Evolutionary conservation across 1,139 yeast species (phyloP).

Genomic region (Saccharomycopsis crataegensis): DNA sequence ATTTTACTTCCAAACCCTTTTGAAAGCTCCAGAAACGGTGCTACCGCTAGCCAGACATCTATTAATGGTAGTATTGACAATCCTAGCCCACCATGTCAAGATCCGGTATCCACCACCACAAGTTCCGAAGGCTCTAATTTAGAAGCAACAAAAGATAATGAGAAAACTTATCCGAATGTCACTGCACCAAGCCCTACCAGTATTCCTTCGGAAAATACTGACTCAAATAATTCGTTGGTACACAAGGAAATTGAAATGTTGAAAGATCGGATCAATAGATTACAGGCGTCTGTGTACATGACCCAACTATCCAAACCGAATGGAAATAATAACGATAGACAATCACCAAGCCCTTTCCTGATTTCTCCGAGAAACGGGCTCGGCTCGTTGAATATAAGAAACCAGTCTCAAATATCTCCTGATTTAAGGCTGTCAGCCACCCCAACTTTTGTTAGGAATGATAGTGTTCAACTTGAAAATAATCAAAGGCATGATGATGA

Average conservation of each 20-base stretch:
- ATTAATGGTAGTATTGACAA: neutral
- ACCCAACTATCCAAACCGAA: conserved; percentile 7
- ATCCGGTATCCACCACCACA: neutral
- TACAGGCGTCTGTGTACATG: conserved; percentile 13
- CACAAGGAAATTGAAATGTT: conserved; percentile 13
- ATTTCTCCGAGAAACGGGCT: too few relatives aligned
- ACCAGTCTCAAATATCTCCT: too few relatives aligned
- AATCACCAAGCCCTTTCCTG: too few relatives aligned
- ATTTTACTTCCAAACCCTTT: neutral
- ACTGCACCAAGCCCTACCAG: neutral
- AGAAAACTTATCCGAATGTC: neutral
- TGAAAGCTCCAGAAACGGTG: neutral
- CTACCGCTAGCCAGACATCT: neutral
- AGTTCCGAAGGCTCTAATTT: neutral
- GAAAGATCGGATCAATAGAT: conserved; percentile 15
- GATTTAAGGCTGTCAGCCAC: too few relatives aligned
- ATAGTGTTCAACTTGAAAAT: too few relatives aligned
- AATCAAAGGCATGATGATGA: too few relatives aligned
- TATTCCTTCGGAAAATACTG: neutral
- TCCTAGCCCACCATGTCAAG: neutral
- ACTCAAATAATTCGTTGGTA: neutral
- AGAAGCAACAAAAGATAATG: neutral
- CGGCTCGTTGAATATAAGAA: too few relatives aligned
- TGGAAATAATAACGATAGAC: neutral
- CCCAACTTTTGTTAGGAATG: too few relatives aligned